A percentile compares a stretch with the other conserved stretches of the same genome.
Evolutionary conservation across 768 basidiomycete genomes (phyloP).

Genomic region (Leccinum broughii): DNA sequence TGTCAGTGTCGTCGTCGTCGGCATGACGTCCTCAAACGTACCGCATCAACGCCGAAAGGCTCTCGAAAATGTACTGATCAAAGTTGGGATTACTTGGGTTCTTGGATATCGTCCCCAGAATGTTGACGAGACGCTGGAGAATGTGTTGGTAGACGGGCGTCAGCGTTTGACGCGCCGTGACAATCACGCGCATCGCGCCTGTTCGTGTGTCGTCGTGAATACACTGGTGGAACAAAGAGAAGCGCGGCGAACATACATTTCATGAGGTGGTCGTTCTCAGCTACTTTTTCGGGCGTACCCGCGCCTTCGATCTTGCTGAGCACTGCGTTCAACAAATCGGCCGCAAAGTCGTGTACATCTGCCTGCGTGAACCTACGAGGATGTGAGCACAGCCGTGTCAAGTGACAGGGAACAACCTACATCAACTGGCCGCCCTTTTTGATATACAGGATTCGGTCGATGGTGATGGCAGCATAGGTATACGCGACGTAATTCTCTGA

Average conservation of each 20-base stretch:
- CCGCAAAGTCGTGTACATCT: conserved; percentile 85
- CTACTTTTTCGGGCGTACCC: conserved; percentile 84
- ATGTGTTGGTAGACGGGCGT: conserved; percentile 64
- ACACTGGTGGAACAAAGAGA: background rate
- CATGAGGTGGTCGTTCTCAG: conserved; percentile 98
- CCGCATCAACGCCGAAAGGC: conserved; percentile 92
- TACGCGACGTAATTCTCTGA: conserved; percentile 90
- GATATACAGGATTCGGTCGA: conserved; percentile 92
- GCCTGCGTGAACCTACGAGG: conserved; percentile 74
- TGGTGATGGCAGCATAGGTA: conserved; percentile 97
- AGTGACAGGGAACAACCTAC: conserved; percentile 45
- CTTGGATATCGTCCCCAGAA: conserved; percentile 85
- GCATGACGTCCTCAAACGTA: conserved; percentile 29
- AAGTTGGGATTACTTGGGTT: conserved; percentile 98
- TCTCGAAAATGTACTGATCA: conserved; percentile 97
- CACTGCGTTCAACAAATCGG: conserved; percentile 66
- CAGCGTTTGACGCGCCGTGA: conserved; percentile 82
- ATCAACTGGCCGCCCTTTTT: conserved; percentile 72
- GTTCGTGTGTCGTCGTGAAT: conserved; percentile 1
- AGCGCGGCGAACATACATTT: conserved; percentile 61
- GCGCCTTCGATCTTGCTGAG: conserved; percentile 78
- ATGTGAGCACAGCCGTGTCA: background rate
- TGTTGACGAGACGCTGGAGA: conserved; percentile 73
- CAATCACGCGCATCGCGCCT: conserved; percentile 93
- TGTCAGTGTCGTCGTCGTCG: background rate